These are phyloP conservation scores for Pseudomassariella vexata DNA, from an alignment of 2,329 filamentous ascomycete species.

Conservation along the genomic window DNA sequence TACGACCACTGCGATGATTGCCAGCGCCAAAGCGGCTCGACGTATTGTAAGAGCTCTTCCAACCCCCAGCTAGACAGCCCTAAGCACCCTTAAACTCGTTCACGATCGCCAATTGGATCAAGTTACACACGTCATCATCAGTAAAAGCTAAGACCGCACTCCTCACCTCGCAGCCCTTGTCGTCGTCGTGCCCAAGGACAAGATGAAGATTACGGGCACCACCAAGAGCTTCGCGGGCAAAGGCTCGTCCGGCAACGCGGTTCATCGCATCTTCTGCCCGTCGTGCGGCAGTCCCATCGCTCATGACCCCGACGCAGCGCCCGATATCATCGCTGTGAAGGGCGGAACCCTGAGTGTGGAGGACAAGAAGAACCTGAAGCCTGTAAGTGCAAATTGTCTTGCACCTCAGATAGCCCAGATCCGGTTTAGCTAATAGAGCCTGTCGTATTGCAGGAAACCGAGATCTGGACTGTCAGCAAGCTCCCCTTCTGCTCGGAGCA, in stretches of 20 bases:
- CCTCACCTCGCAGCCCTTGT: slow-evolving; percentile 66
- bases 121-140: slow-evolving; percentile 11
- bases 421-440: too few species aligned
- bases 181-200: slow-evolving; percentile 59
- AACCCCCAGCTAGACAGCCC: not conserved
- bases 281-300: slow-evolving; percentile 66
- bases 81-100: not conserved
- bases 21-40: slow-evolving; percentile 64
- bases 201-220: slow-evolving; percentile 56
- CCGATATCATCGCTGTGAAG: slow-evolving; percentile 64
- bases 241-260: slow-evolving; percentile 55
- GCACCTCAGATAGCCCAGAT: too few species aligned
- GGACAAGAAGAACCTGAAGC: slow-evolving; percentile 64
- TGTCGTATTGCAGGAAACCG: slow-evolving; percentile 54
- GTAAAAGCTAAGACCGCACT: too few species aligned
- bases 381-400: slow-evolving; percentile 42
- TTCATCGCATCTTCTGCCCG: slow-evolving; percentile 64
- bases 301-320: slow-evolving; percentile 66
- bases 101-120: not conserved
- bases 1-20: slow-evolving; percentile 72
- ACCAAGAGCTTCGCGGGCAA: slow-evolving; percentile 58
- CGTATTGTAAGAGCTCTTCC: slow-evolving; percentile 48
- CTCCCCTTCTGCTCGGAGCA: slow-evolving; percentile 65
- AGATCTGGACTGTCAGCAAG: slow-evolving; percentile 66
- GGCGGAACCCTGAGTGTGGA: slow-evolving; percentile 57